Evolutionary conservation across 352 stramenopile genomes (phyloP).

Genomic region (Peronosclerospora sorghi): DNA sequence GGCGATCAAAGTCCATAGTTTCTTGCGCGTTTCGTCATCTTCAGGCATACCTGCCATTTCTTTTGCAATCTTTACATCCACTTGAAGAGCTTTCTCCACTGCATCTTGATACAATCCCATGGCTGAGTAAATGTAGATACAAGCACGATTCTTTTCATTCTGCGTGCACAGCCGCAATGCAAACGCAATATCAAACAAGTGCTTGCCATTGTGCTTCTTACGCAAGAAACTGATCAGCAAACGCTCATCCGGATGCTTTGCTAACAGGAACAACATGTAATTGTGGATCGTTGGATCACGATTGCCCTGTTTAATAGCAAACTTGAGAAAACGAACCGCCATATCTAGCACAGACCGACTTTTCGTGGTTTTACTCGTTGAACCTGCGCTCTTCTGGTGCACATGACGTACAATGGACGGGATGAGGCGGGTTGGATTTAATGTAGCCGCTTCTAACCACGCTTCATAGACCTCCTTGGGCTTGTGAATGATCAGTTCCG

Average conservation of each 20-base stretch:
- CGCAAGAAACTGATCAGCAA: slow-evolving; percentile 86
- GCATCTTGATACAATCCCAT: slow-evolving; percentile 89
- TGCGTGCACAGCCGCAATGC: slow-evolving; percentile 87
- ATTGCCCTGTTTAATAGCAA: slow-evolving; percentile 87
- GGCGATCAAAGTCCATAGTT: slow-evolving; percentile 89
- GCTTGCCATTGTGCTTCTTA: slow-evolving; percentile 79
- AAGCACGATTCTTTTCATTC: slow-evolving; percentile 87
- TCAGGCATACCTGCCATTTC: slow-evolving; percentile 86
- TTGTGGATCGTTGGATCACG: slow-evolving; percentile 89
- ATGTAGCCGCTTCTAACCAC: slow-evolving; percentile 82
- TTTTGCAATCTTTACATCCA: slow-evolving; percentile 90
- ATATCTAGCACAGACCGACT: slow-evolving; percentile 75
- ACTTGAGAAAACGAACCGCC: slow-evolving; percentile 89
- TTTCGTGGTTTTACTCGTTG: slow-evolving; percentile 25
- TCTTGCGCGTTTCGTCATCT: slow-evolving; percentile 85
- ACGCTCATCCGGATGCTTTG: slow-evolving; percentile 82
- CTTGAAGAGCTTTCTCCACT: slow-evolving; percentile 84
- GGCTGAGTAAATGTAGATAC: slow-evolving; percentile 91
- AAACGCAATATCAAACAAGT: slow-evolving; percentile 88
- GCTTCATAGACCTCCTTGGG: slow-evolving; percentile 86
- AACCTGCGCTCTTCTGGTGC: slow-evolving; percentile 48
- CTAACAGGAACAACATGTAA: slow-evolving; percentile 85
- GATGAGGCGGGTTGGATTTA: slow-evolving; percentile 88
- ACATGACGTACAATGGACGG: slow-evolving; percentile 87
- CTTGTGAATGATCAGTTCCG: slow-evolving; percentile 87